Conservation (phyloP, 768 basidiomycete genomes). For the Serendipita sp. region DNA sequence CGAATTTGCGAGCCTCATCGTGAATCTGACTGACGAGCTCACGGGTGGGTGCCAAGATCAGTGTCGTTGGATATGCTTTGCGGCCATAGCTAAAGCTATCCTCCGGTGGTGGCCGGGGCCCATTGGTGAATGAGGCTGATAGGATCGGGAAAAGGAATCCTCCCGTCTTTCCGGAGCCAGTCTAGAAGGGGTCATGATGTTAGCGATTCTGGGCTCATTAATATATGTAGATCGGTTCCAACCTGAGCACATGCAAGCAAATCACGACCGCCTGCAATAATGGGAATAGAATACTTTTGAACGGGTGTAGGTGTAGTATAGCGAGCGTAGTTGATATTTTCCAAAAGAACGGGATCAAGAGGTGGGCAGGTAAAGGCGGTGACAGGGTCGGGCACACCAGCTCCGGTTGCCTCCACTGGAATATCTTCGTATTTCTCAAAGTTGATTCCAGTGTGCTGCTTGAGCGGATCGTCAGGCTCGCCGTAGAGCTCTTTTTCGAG, state of each 20-base stretch:
- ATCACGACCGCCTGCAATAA: constrained; percentile 69
- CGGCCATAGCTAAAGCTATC: constrained; percentile 32
- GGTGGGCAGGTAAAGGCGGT: constrained; percentile 74
- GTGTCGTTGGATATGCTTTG: constrained; percentile 93
- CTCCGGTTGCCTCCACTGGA: constrained; percentile 95
- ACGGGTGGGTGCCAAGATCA: constrained; percentile 94
- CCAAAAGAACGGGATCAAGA: constrained; percentile 81
- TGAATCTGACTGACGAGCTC: constrained; percentile 99
- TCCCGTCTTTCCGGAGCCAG: constrained; percentile 97
- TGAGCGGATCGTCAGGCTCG: constrained; percentile 65
- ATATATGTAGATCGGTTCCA: constrained; percentile 15
- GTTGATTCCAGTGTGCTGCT: constrained; percentile 95
- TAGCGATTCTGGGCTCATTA: constrained; percentile 11
- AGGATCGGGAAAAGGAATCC: constrained; percentile 99
- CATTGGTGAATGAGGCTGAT: constrained; percentile 73
- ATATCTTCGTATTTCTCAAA: constrained; percentile 99
- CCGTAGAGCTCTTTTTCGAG: constrained; percentile 96
- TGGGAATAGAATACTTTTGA: constrained; percentile 99
- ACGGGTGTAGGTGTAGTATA: constrained; percentile 96
- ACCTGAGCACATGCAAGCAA: constrained; percentile 93
- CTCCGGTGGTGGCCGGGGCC: constrained; percentile 58
- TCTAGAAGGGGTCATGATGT: constrained; percentile 36
- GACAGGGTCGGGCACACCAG: constrained; percentile 92
- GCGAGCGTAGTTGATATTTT: constrained; percentile 85
- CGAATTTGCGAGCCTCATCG: constrained; percentile 96